phyloP scores from a whole-genome alignment of 2,329 filamentous ascomycete genomes.

The Colletotrichum tanaceti region DNA sequence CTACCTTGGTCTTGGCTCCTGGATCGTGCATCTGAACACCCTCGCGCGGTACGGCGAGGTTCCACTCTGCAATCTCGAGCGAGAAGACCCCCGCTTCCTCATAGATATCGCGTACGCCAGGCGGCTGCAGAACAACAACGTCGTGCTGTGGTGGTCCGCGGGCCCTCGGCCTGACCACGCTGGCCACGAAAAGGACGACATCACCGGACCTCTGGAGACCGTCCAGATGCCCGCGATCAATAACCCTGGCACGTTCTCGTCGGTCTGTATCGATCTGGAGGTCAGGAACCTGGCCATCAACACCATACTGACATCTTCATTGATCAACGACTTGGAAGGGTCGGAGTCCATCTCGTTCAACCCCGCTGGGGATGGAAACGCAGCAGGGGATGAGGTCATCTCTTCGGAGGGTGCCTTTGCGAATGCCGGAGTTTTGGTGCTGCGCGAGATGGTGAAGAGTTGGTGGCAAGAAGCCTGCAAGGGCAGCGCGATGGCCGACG shows the following conservation, averaged over 20 bases:
- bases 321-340: constrained; percentile 96
- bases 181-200: constrained; percentile 93
- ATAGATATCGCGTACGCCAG: constrained; percentile 97
- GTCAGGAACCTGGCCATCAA: constrained; percentile 97
- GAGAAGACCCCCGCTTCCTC: constrained; percentile 91
- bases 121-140: constrained; percentile 87
- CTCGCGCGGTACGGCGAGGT: constrained; percentile 93
- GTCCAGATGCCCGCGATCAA: constrained; percentile 95
- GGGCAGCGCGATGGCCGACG: constrained; percentile 93
- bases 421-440: constrained; percentile 87
- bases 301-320: constrained; percentile 93
- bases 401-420: constrained; percentile 75
- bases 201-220: constrained; percentile 82
- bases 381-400: constrained; percentile 70
- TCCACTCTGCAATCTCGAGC: constrained; percentile 93
- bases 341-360: constrained; percentile 89
- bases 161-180: constrained; percentile 92
- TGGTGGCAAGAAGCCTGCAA: constrained; percentile 97
- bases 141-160: constrained; percentile 97
- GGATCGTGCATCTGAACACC: constrained; percentile 88
- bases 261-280: constrained; percentile 95
- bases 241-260: constrained; percentile 91
- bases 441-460: constrained; percentile 97
- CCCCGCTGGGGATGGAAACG: constrained; percentile 73
- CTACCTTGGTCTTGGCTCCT: constrained; percentile 91